phyloP scores from a whole-genome alignment of 768 basidiomycete genomes.

The Mrakia frigida region DNA sequence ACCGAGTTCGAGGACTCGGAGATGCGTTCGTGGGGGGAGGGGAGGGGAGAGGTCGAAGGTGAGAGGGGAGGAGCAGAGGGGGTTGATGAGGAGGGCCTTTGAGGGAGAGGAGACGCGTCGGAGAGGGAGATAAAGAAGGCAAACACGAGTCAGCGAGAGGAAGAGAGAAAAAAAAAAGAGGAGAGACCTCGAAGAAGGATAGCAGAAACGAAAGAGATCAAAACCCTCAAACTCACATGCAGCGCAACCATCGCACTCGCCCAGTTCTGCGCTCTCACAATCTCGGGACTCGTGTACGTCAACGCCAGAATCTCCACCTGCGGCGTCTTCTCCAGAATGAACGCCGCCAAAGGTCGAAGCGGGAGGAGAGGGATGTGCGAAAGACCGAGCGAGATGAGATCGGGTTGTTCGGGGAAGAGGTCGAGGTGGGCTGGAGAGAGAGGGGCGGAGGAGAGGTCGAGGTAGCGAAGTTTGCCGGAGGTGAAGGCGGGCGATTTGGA shows the following conservation, averaged over 20 bases:
- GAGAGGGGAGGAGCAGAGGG: slow-evolving; percentile 73
- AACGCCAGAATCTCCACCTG: slow-evolving; percentile 84
- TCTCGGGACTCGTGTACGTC: slow-evolving; percentile 61
- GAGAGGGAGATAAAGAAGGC: neutral
- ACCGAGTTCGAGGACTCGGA: slow-evolving; percentile 83
- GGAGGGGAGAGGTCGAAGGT: slow-evolving; percentile 52
- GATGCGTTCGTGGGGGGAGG: slow-evolving; percentile 56
- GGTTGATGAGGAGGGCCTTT: slow-evolving; percentile 66
- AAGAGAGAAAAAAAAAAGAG: slow-evolving; percentile 55
- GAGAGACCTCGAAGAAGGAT: neutral
- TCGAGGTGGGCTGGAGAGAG: slow-evolving; percentile 55
- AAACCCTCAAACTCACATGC: neutral
- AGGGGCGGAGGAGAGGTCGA: slow-evolving; percentile 83
- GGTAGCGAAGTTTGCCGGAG: slow-evolving; percentile 68
- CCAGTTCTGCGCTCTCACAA: slow-evolving; percentile 41
- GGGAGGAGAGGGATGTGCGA: slow-evolving; percentile 73
- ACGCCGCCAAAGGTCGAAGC: slow-evolving; percentile 60
- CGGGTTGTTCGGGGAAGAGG: slow-evolving; percentile 61
- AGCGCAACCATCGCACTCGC: slow-evolving; percentile 22
- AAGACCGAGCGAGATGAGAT: slow-evolving; percentile 79
- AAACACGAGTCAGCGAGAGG: neutral
- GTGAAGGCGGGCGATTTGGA: slow-evolving; percentile 71
- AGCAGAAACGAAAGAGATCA: neutral
- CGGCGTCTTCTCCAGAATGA: slow-evolving; percentile 62
- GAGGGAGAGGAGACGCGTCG: neutral